Evolutionary conservation across 768 basidiomycete genomes (phyloP).

Genomic region (Fistulinella prunicolor): DNA sequence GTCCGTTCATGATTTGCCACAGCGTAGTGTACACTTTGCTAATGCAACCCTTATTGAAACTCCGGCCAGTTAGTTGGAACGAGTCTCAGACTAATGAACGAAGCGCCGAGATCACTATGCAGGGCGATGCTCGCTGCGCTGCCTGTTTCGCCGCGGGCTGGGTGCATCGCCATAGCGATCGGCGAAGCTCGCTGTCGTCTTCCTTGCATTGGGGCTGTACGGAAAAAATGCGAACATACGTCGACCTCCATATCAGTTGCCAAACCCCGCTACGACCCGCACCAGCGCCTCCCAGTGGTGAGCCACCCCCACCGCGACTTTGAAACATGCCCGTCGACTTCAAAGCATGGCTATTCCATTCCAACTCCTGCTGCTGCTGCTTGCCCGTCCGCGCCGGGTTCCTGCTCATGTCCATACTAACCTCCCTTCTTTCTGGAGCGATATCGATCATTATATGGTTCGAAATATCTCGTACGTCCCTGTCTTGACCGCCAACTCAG

Average conservation of each 20-base stretch:
- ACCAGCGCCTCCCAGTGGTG: too few species aligned
- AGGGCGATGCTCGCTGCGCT: constrained; percentile 6
- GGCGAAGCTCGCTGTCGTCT: neutral
- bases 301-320: neutral
- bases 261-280: too few species aligned
- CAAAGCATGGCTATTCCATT: constrained; percentile 45
- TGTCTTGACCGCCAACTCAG: neutral
- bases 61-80: constrained; percentile 8
- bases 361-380: constrained; percentile 59
- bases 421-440: constrained; percentile 51
- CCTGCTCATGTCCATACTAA: constrained; percentile 49
- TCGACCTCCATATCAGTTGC: neutral
- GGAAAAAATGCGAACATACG: neutral
- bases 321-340: constrained; percentile 42
- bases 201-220: neutral
- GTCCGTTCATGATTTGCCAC: constrained; percentile 17
- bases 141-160: neutral
- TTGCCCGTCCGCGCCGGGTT: constrained; percentile 63
- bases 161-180: constrained; percentile 14
- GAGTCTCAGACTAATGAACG: constrained; percentile 10
- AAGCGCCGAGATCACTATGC: too few species aligned
- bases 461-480: constrained; percentile 52
- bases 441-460: constrained; percentile 59
- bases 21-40: constrained; percentile 5
- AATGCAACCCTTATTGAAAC: constrained; percentile 15